A percentile compares a stretch with the other conserved stretches of the same genome.
These are phyloP conservation scores for Sphaerostilbella broomeana DNA, from an alignment of 2,329 filamentous ascomycete species.

Conservation along the genomic window DNA sequence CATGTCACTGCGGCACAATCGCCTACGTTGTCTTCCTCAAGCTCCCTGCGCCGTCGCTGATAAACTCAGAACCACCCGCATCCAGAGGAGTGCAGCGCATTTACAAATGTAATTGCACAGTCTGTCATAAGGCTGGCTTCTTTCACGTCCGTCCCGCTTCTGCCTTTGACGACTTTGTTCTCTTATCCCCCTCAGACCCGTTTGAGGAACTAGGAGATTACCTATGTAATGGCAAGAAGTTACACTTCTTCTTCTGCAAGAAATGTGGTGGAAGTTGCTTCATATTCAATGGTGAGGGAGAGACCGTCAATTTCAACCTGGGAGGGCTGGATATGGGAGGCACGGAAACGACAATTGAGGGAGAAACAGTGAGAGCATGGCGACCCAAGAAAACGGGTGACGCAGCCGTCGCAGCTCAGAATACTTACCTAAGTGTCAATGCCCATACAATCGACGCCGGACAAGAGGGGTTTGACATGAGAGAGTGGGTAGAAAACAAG, in stretches of 20 bases:
- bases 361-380: constrained; percentile 22
- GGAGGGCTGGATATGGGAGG: constrained; percentile 11
- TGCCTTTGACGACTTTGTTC: constrained; percentile 36
- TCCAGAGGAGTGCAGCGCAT: constrained; percentile 18
- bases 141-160: constrained; percentile 37
- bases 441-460: constrained; percentile 30
- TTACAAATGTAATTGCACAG: constrained; percentile 41
- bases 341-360: neutral
- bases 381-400: constrained; percentile 20
- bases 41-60: constrained; percentile 27
- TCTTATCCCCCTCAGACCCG: constrained; percentile 36
- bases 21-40: constrained; percentile 38
- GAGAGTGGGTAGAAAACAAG: constrained; percentile 30
- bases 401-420: constrained; percentile 9
- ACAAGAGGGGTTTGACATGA: constrained; percentile 32
- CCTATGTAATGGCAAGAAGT: constrained; percentile 22
- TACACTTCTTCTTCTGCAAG: constrained; percentile 41
- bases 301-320: constrained; percentile 21
- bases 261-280: constrained; percentile 40
- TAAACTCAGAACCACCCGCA: constrained; percentile 14
- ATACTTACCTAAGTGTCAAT: constrained; percentile 33
- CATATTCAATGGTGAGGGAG: constrained; percentile 30
- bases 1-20: constrained; percentile 40
- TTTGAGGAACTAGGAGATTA: constrained; percentile 36
- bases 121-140: constrained; percentile 42